Evolutionary conservation across 176 grass and related monocot genomes (phyloP), one percentile per base, ranked within the genome.

Genomic region (Ampelocalamus luodianensis): DNA sequence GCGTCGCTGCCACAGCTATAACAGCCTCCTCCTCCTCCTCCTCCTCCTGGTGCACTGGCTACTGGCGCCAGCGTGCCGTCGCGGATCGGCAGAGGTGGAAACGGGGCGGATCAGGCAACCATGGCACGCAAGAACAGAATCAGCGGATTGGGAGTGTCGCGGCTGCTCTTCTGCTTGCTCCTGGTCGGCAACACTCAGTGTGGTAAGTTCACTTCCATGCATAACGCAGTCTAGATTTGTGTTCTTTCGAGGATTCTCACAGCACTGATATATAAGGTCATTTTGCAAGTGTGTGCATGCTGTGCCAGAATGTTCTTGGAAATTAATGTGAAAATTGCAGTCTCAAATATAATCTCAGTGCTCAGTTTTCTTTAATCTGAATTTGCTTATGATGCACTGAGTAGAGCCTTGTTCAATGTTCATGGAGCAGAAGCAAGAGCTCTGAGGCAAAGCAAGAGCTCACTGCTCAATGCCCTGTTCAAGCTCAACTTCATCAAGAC

Each of bases 351-450:
- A 29, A 74, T 62, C 4, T 44, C 55, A n/a, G 1, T 17, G 38
- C 27, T 22, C 50, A 70, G 5, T 45, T 22, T 37, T 24, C 0
- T 42, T 14, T 9, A 42, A 55, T 18, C 0, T 27, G 36, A 38
- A 74, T 65, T 70, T 69, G 11, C 11, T 36, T 45, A 48, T 80
- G 73, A 39, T 8, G 51, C 5, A 88, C 43, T 27, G 20, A 42
- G 0, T 66, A 3, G 4, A 51, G 37, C 29, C 17, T 64, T 87
- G 62, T 29, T 79, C 1, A 50, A 56, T 89, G 62, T 29, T 79
- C 1, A 36, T 87, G 85, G 46, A 86, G 79, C 87, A 92, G 93
- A 95, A 64, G 90, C 90, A 23, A 89, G 85, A 88, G 34, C 55
- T 3, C 44, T 95, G 61, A 84, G 69, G 55, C 44, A 58, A 24